Base-by-base conservation (phyloP, 2,329 filamentous ascomycete species). In the Penicillium sp. region DNA sequence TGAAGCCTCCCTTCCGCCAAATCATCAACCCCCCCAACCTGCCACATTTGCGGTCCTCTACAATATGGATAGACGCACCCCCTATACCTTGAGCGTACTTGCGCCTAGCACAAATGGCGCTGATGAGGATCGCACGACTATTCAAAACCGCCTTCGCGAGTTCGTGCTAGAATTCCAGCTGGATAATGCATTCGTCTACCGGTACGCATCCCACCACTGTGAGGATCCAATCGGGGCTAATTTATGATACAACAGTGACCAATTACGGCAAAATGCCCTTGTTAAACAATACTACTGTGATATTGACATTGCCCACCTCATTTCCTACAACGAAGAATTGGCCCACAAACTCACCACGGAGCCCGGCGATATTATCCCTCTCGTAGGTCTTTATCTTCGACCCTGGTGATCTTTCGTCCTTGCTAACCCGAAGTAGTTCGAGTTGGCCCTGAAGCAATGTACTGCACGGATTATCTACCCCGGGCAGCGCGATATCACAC, bases 211-310 rank as follows among this genome's bases (percentile, higher is more conserved):
- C 35, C 34, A 53, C 43, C 34, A 43, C 38, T 38, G 43, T 49
- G 4, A 43, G 22, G 41, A 35, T 42, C 17, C 39, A 19, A 44
- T 34, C 28, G 19, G 54, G 31, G 49, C 48, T 54, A 38, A 33
- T 19, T 21, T 19, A 12, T 39, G 24, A 32, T 44, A 13, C 4
- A 45, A 43, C 56, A 94, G 93, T 79, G 91, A 97, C 64, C 93
- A 97, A 72, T 81, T 98, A 52, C 83, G 88, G 62, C 89, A 97
- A 66, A 98, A 98, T 73, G 89, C 93, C 7, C 79, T 97, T 1
- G 77, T 95, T 37, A 93, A 95, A 68, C 89, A 90, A 62, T 97
- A 89, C 73, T 96, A 85, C 70, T 96, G 93, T 75, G 91, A 98
- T 68, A 81, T 98, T 66, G 90, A 98, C 68, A 88, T 98, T 61